These are phyloP conservation scores for Nidularia pulvinata DNA, from an alignment of 768 basidiomycete genomes.

Conservation along the genomic window DNA sequence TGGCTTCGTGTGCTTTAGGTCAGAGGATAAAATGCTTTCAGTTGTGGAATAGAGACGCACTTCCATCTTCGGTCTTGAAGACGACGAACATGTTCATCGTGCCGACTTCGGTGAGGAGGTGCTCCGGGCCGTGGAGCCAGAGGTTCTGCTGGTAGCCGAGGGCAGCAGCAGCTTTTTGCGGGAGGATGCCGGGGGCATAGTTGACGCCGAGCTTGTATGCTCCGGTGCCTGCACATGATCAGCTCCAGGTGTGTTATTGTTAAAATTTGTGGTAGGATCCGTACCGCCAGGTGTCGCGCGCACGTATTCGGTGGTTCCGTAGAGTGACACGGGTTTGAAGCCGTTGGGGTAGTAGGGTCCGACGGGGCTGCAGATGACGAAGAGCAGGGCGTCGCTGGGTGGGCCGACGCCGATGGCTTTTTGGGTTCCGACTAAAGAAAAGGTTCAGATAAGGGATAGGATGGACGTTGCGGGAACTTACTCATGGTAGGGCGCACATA, in stretches of 20 bases:
- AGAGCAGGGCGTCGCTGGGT: conserved; percentile 80
- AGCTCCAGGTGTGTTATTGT: not conserved
- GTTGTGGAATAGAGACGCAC: conserved; percentile 23
- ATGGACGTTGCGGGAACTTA: conserved; percentile 13
- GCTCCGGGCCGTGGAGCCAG: conserved; percentile 82
- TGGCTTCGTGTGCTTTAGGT: conserved; percentile 33
- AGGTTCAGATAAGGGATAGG: not conserved
- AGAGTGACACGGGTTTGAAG: conserved; percentile 90
- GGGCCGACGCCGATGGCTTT: conserved; percentile 69
- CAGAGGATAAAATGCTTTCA: not conserved
- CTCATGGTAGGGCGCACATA: conserved; percentile 88
- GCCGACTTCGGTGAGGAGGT: conserved; percentile 66
- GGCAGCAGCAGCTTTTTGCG: conserved; percentile 75
- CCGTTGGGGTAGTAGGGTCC: conserved; percentile 87
- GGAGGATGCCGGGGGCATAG: conserved; percentile 87
- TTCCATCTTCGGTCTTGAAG: conserved; percentile 68
- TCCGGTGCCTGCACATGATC: conserved; percentile 59
- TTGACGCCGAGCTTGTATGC: conserved; percentile 88
- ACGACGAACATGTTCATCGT: conserved; percentile 94
- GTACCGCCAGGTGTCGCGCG: conserved; percentile 90
- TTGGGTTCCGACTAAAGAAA: conserved; percentile 72
- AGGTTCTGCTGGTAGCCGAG: conserved; percentile 88
- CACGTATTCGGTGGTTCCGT: conserved; percentile 82
- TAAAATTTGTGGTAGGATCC: conserved; percentile 13
- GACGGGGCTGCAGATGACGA: conserved; percentile 82